phyloP scores from a whole-genome alignment of 169 alveolate species.

The Besnoitia besnoiti region DNA sequence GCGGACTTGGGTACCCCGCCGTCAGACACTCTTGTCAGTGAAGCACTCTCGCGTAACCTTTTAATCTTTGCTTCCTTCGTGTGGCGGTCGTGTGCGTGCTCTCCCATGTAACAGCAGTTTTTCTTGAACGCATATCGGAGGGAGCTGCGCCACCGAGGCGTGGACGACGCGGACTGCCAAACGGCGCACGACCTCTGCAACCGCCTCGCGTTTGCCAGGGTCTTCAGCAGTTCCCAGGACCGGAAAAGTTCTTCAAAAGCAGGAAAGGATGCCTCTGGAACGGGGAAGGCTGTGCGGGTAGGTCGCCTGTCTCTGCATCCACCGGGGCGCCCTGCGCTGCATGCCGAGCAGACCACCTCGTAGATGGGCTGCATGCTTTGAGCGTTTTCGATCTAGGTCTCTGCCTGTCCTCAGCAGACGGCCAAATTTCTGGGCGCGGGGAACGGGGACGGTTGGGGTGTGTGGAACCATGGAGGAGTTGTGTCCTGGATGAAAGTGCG shows the following conservation, averaged over 20 bases:
- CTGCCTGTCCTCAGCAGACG: no score
- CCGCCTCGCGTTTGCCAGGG: constrained; percentile 30
- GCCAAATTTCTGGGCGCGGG: no score
- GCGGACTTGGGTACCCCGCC: neutral
- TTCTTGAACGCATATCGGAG: constrained; percentile 1
- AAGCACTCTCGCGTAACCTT: neutral
- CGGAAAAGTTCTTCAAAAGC: neutral
- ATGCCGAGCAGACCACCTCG: no score
- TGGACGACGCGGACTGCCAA: constrained; percentile 34
- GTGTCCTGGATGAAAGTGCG: no score
- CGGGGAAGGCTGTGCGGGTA: neutral
- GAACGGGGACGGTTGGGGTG: no score
- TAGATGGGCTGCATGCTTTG: no score
- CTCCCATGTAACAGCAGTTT: no score
- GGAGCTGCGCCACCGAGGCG: constrained; percentile 26
- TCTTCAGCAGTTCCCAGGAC: neutral
- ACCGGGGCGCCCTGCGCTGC: no score
- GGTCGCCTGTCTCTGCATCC: neutral
- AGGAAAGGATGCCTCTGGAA: neutral
- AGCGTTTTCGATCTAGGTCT: no score
- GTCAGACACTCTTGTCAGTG: neutral
- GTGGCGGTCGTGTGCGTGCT: no score
- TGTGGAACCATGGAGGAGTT: no score
- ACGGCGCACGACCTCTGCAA: constrained; percentile 25
- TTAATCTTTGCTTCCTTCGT: no score